Evolutionary conservation across 2,329 filamentous ascomycete genomes (phyloP).

Genomic region (Cadophora luteo-olivacea): DNA sequence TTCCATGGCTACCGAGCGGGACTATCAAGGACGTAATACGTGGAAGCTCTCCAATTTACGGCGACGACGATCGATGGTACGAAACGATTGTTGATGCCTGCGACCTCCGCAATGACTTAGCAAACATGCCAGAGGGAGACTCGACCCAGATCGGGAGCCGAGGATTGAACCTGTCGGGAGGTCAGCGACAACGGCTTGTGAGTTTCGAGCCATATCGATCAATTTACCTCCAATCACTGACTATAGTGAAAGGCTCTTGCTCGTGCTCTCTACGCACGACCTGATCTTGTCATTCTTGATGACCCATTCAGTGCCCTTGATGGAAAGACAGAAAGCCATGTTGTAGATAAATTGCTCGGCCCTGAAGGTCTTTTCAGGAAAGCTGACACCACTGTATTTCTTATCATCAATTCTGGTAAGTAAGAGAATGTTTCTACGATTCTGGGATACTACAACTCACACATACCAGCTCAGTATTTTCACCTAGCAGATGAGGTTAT

Average conservation of each 20-base stretch:
- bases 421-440: background rate
- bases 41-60: no score
- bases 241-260: slow-evolving; percentile 46
- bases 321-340: slow-evolving; percentile 48
- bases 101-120: slow-evolving; percentile 38
- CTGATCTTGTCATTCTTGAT: slow-evolving; percentile 50
- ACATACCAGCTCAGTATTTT: background rate
- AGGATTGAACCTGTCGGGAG: slow-evolving; percentile 52
- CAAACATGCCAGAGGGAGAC: slow-evolving; percentile 45
- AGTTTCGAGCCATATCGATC: no score
- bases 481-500: background rate
- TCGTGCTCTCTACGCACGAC: slow-evolving; percentile 51
- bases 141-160: slow-evolving; percentile 48
- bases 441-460: background rate
- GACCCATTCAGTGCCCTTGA: slow-evolving; percentile 54
- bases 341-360: slow-evolving; percentile 50
- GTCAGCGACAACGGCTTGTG: slow-evolving; percentile 49
- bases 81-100: slow-evolving; percentile 38
- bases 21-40: slow-evolving; percentile 25
- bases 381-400: slow-evolving; percentile 45
- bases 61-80: slow-evolving; percentile 41
- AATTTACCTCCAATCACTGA: no score
- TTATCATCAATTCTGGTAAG: slow-evolving; percentile 28
- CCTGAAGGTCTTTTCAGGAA: slow-evolving; percentile 21
- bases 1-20: slow-evolving; percentile 47